A percentile compares a stretch with the other conserved stretches of the same genome.
phyloP scores from a whole-genome alignment of 2,329 filamentous ascomycete genomes.

The Torrubiella hemipterigena region DNA sequence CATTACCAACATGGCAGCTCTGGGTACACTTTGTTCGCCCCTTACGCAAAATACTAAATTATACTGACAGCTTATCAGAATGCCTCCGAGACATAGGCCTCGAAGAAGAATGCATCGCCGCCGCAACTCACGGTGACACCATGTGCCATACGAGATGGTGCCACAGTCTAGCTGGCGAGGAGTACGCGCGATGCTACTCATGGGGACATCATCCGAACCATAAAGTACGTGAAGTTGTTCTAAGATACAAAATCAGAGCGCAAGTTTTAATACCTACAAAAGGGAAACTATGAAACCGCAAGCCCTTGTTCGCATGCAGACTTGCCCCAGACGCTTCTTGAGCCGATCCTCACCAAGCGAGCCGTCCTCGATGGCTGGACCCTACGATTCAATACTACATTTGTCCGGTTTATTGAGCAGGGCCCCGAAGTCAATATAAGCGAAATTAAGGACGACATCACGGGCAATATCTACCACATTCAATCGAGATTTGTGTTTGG shows the following conservation, averaged over 20 bases:
- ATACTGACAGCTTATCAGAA: conserved; percentile 19
- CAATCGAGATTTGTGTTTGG: conserved; percentile 42
- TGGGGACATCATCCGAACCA: conserved; percentile 36
- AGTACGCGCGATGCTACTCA: conserved; percentile 35
- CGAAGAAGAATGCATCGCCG: conserved; percentile 24
- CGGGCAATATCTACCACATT: conserved; percentile 26
- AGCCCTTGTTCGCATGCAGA: conserved; percentile 29
- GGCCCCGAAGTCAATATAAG: conserved; percentile 14
- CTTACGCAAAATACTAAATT: neutral
- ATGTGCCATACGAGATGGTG: conserved; percentile 42
- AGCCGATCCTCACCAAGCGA: conserved; percentile 26
- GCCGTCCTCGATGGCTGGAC: conserved; percentile 22
- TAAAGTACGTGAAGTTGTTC: conserved; percentile 17
- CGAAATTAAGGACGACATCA: conserved; percentile 22
- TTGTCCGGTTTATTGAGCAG: conserved; percentile 16
- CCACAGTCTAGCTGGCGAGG: conserved; percentile 37
- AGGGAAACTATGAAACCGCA: conserved; percentile 29
- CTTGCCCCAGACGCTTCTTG: conserved; percentile 29
- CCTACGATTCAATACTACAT: conserved; percentile 22
- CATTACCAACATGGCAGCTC: conserved; percentile 46
- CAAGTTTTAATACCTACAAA: neutral
- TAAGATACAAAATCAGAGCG: neutral
- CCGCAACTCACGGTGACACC: conserved; percentile 23
- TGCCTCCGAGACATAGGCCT: conserved; percentile 40
- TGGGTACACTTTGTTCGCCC: too few relatives aligned